Base-by-base conservation (phyloP, 2,329 filamentous ascomycete genomes). In the Cadophora sp. region DNA sequence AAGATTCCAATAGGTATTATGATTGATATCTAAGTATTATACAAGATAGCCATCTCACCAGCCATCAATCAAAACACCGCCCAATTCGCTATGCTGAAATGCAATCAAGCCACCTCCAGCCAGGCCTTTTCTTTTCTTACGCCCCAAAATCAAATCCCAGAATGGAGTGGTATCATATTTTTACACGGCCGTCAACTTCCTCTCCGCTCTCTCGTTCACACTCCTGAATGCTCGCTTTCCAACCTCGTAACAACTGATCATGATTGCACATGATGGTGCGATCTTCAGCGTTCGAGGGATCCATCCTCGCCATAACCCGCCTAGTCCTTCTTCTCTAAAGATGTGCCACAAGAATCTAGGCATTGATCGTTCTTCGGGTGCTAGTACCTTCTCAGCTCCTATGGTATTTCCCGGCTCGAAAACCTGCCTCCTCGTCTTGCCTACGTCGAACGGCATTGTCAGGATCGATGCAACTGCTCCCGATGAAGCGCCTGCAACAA, bases 241-340 rank as follows among this genome's bases (percentile, higher is more conserved):
- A 45, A 98, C 87, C 79, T 99, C 96, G 79, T 98, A 99, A 77
- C 91, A 97, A 77, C 93, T 96, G 77, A 99, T 98, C 96, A 99
- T 99, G 77, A 99, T 98, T 33, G 96, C 96, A 80, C 96, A 99
- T 0, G 95, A 93, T 0, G 96, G 96, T 1, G 96, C 95, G 5
- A 99, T 94, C 78, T 98, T 98, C 68, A 98, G 83, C 72, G 93
- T 97, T 47, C 96, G 85, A 0, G 96, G 94, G 27, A 93, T 90
- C 93, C 94, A 97, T 51, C 96, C 96, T 73, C 85, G 92, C 87
- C 96, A 98, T 5, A 99, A 81, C 0, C 96, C 96, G 1, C 86
- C 78, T 18, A 89, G 78, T 1, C 96, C 96, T 79, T 98, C 95
- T 63, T 91, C 91, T 73, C 87, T 86, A 82, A 95, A 96, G 61